A percentile compares a stretch with the other conserved stretches of the same genome.
These are phyloP conservation scores for Trichoderma breve DNA, from an alignment of 2,329 filamentous ascomycete species.

Conservation along the genomic window DNA sequence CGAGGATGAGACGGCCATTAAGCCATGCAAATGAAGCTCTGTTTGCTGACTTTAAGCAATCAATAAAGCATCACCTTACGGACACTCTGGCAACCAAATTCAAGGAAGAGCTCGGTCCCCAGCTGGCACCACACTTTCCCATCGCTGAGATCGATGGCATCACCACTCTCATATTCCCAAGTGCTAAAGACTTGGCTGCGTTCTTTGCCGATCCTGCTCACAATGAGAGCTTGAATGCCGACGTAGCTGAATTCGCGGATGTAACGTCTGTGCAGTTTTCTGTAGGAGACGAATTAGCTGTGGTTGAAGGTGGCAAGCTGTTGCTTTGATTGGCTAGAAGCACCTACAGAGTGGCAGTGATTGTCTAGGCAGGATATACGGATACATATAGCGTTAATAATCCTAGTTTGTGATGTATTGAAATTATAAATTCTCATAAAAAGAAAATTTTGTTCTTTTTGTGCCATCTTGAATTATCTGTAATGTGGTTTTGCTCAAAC, in stretches of 20 bases:
- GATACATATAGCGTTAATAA: not conserved
- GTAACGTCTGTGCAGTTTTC: constrained; percentile 2
- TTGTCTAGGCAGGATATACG: no score
- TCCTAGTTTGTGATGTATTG: not conserved
- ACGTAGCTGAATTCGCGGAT: not conserved
- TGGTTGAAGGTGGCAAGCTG: not conserved
- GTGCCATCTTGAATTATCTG: not conserved
- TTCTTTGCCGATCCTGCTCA: not conserved
- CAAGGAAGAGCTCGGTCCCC: not conserved
- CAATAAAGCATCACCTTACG: not conserved
- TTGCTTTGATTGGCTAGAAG: not conserved
- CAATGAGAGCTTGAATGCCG: not conserved
- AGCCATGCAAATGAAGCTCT: not conserved
- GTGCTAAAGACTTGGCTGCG: not conserved
- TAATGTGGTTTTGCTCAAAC: not conserved
- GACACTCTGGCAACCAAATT: not conserved
- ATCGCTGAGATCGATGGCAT: constrained; percentile 8
- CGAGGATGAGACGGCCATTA: not conserved
- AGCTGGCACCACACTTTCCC: not conserved
- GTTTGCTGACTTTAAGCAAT: not conserved
- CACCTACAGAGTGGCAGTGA: no score
- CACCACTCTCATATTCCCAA: constrained; percentile 7
- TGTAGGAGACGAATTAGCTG: constrained; percentile 5
- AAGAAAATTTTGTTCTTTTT: not conserved
- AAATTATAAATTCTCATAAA: not conserved